These are phyloP conservation scores for Porcisia deanei DNA, from an alignment of 208 protist genomes.

Conservation along the genomic window DNA sequence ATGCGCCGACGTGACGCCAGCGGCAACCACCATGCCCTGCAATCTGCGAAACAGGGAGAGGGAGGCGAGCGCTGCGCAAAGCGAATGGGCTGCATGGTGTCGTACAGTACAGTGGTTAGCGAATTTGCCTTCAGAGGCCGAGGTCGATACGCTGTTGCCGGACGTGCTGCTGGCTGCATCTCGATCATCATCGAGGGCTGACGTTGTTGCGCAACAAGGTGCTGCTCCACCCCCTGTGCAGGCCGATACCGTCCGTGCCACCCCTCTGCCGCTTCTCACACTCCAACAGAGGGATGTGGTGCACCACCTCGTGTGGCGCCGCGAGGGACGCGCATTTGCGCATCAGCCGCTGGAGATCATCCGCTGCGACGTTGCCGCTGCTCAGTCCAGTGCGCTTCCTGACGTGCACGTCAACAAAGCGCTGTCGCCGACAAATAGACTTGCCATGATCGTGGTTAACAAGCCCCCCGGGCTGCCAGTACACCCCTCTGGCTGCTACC, in stretches of 20 bases:
- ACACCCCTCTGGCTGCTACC: conserved; percentile 91
- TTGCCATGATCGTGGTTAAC: conserved; percentile 54
- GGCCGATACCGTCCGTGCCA: conserved; percentile 1
- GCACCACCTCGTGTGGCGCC: conserved; percentile 87
- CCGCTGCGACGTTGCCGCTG: conserved; percentile 37
- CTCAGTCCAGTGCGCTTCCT: background rate
- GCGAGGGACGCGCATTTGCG: conserved; percentile 91
- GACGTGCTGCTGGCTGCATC: conserved; percentile 4
- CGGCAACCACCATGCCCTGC: background rate
- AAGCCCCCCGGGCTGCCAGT: conserved; percentile 83
- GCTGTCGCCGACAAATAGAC: conserved; percentile 41
- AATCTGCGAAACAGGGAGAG: background rate
- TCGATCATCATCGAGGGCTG: background rate
- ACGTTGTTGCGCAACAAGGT: background rate
- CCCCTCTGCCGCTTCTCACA: conserved; percentile 29
- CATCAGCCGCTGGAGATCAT: conserved; percentile 55
- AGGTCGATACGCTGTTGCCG: conserved; percentile 19
- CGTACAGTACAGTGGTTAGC: conserved; percentile 28
- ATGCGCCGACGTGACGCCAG: background rate
- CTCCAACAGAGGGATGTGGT: conserved; percentile 84
- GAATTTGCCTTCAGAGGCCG: conserved; percentile 7
- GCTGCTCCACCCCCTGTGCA: background rate
- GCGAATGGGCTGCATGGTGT: conserved; percentile 17
- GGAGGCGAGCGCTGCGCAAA: background rate
- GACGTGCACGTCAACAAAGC: background rate